phyloP scores from a whole-genome alignment of 177 flowering plant species.

The Vitis hybrid region DNA sequence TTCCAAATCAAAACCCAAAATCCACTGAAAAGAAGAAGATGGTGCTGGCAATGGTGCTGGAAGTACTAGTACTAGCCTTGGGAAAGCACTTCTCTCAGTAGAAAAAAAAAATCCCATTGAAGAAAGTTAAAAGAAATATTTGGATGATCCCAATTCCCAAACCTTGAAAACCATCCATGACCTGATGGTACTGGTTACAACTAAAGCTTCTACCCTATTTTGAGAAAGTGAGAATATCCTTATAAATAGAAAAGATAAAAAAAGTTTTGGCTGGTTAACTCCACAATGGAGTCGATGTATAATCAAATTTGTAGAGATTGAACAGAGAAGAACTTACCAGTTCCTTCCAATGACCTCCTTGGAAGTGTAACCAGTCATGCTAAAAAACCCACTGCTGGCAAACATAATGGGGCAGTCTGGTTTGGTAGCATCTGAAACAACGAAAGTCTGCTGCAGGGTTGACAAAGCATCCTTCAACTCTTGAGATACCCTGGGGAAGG shows the following conservation, averaged over 20 bases:
- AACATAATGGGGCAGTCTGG: slow-evolving; percentile 89
- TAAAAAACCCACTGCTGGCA: slow-evolving; percentile 90
- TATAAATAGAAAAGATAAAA: no score
- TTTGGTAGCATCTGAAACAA: slow-evolving; percentile 89
- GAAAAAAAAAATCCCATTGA: no score
- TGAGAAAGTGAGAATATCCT: no score
- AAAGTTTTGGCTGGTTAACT: no score
- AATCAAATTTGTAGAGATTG: not conserved
- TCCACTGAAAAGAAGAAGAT: not conserved
- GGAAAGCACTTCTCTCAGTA: no score
- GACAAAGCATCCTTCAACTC: slow-evolving; percentile 85
- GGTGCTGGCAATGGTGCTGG: not conserved
- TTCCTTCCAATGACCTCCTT: slow-evolving; percentile 86
- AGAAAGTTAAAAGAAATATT: no score
- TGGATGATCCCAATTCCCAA: no score
- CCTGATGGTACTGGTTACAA: no score
- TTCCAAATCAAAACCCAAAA: not conserved
- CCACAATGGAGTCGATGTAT: not conserved
- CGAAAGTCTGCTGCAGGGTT: slow-evolving; percentile 85
- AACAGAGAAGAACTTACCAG: slow-evolving; percentile 47
- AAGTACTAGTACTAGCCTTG: no score
- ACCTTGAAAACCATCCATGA: no score
- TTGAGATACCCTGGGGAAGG: slow-evolving; percentile 71
- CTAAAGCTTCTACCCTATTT: no score
- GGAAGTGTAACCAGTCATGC: slow-evolving; percentile 85